Conservation (phyloP, 2,329 filamentous ascomycete genomes). For the Neonectria hederae region DNA sequence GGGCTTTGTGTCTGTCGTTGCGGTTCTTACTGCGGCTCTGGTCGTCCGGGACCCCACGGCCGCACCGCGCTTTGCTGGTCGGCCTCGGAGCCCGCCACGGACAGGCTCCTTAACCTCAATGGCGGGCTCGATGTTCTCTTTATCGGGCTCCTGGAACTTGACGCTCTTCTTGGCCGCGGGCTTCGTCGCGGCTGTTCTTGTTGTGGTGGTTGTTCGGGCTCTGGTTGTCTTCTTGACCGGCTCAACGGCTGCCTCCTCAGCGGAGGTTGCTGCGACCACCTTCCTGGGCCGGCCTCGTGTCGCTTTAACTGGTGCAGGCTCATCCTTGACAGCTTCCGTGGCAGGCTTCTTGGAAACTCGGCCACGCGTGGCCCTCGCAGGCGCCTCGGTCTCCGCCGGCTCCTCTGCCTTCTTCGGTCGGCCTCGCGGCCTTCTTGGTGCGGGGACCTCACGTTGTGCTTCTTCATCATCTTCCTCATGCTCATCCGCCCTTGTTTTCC, state of each 20-base stretch:
- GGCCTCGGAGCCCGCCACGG: slow-evolving; percentile 49
- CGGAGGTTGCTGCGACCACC: slow-evolving; percentile 37
- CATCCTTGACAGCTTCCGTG: slow-evolving; percentile 35
- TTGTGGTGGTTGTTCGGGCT: slow-evolving; percentile 38
- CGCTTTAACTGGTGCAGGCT: slow-evolving; percentile 44
- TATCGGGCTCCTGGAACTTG: slow-evolving; percentile 71
- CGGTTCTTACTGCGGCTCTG: slow-evolving; percentile 46
- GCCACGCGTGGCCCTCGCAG: slow-evolving; percentile 43
- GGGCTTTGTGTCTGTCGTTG: slow-evolving; percentile 57
- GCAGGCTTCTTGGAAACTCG: slow-evolving; percentile 43
- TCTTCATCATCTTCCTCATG: slow-evolving; percentile 58
- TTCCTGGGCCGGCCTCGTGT: slow-evolving; percentile 59
- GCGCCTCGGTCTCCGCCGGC: slow-evolving; percentile 33
- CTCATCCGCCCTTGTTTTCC: slow-evolving; percentile 66
- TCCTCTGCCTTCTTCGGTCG: slow-evolving; percentile 54
- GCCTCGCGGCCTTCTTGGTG: slow-evolving; percentile 54
- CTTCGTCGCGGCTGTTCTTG: slow-evolving; percentile 51
- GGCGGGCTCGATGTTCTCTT: slow-evolving; percentile 66
- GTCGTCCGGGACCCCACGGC: slow-evolving; percentile 46
- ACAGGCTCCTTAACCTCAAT: slow-evolving; percentile 49
- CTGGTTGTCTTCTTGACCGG: slow-evolving; percentile 48
- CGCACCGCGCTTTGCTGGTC: slow-evolving; percentile 56
- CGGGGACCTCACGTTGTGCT: slow-evolving; percentile 42
- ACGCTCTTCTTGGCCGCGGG: slow-evolving; percentile 67
- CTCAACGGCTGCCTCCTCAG: slow-evolving; percentile 39